phyloP scores from a whole-genome alignment of 495 filamentous ascomycete genomes.

The Halenospora varia region DNA sequence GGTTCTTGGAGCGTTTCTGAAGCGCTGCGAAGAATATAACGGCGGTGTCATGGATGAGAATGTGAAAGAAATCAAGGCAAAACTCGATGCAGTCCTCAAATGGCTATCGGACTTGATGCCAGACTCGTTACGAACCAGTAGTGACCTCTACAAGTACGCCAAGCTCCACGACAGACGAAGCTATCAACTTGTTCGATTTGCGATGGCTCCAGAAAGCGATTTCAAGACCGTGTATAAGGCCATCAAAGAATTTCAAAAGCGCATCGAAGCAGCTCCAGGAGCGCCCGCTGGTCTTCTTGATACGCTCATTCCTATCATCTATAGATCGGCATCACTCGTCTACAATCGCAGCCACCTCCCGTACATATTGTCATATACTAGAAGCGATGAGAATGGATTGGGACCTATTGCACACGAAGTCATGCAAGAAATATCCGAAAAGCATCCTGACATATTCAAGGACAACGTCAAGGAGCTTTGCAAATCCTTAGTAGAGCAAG shows the following conservation, averaged over 20 bases:
- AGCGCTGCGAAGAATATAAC: constrained; percentile 81
- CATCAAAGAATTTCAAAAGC: constrained; percentile 83
- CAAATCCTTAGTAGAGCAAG: constrained; percentile 73
- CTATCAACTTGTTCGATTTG: constrained; percentile 84
- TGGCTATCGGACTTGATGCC: constrained; percentile 70
- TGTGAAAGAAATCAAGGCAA: constrained; percentile 56
- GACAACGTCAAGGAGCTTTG: constrained; percentile 91
- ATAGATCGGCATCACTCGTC: constrained; percentile 74
- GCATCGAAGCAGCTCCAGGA: constrained; percentile 63
- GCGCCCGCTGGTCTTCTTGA: constrained; percentile 58
- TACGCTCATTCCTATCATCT: constrained; percentile 77
- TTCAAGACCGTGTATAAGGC: constrained; percentile 87
- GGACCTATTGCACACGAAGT: constrained; percentile 82
- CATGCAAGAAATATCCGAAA: constrained; percentile 85
- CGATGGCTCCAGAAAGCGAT: constrained; percentile 81
- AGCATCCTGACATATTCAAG: constrained; percentile 83
- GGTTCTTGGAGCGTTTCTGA: constrained; percentile 66
- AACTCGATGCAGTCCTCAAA: constrained; percentile 62
- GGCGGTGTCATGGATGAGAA: constrained; percentile 77
- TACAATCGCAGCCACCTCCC: constrained; percentile 94
- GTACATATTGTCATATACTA: constrained; percentile 80
- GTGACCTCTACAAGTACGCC: constrained; percentile 84
- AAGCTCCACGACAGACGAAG: constrained; percentile 86
- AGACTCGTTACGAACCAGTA: constrained; percentile 59
- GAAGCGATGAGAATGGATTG: constrained; percentile 73